Percentiles rank a stretch among this genome's conserved stretches.
These are phyloP conservation scores for Carex myosuroides DNA, from an alignment of 176 grass and related monocot genomes.

Conservation along the genomic window DNA sequence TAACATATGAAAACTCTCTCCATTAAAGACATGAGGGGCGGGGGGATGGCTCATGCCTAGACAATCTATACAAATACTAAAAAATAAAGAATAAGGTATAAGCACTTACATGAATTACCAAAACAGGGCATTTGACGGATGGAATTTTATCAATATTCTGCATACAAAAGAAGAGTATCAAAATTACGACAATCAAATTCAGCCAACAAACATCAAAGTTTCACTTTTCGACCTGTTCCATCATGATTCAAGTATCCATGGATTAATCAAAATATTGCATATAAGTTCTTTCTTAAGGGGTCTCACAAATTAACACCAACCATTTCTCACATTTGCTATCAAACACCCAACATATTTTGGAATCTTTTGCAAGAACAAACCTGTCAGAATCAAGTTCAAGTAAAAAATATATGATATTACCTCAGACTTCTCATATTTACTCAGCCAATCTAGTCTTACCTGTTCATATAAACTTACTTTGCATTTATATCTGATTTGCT, in stretches of 20 bases:
- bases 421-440: background rate
- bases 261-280: background rate
- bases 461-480: background rate
- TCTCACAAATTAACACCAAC: background rate
- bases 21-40: background rate
- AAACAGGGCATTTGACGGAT: slow-evolving; percentile 70
- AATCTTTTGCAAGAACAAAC: background rate
- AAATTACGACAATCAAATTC: background rate
- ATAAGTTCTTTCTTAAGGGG: background rate
- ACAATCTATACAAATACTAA: background rate
- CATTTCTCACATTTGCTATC: background rate
- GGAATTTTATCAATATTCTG: slow-evolving; percentile 99
- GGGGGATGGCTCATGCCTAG: background rate
- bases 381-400: background rate
- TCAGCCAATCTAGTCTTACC: background rate
- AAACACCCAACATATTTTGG: background rate
- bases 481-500: slow-evolving; percentile 1
- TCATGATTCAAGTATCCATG: background rate
- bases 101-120: slow-evolving; percentile 98
- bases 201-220: background rate
- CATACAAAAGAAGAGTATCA: slow-evolving; percentile 20
- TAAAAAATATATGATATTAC: background rate
- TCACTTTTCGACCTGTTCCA: background rate
- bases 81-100: slow-evolving; percentile 6
- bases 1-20: background rate